These are phyloP conservation scores for Penicillium sp. DNA, from an alignment of 2,329 filamentous ascomycete genomes.

Conservation along the genomic window DNA sequence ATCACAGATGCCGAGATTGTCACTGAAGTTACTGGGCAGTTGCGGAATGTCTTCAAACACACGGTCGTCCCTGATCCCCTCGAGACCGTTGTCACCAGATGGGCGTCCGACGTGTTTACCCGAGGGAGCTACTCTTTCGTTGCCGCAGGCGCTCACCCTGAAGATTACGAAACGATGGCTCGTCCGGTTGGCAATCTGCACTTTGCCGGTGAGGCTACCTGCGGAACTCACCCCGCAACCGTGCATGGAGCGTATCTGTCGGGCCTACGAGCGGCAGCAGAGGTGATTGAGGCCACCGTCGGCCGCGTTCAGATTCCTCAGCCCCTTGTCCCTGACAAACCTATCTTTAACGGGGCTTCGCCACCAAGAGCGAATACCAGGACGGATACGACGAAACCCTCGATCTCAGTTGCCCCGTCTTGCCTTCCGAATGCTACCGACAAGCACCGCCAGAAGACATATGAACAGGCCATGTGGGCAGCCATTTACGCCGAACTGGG, in stretches of 20 bases:
- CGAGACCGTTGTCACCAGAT: constrained; percentile 85
- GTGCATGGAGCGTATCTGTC: constrained; percentile 96
- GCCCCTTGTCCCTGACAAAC: constrained; percentile 60
- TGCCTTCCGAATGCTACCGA: constrained; percentile 11
- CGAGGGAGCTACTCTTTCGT: constrained; percentile 93
- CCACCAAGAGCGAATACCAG: constrained; percentile 6
- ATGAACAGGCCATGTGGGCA: constrained; percentile 53
- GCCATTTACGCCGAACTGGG: constrained; percentile 61
- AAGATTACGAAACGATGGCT: constrained; percentile 92
- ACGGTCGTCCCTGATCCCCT: constrained; percentile 65
- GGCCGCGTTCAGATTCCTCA: constrained; percentile 72
- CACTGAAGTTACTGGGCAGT: constrained; percentile 69
- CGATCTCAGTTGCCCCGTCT: constrained; percentile 8
- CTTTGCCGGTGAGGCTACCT: constrained; percentile 96
- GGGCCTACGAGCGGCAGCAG: constrained; percentile 79
- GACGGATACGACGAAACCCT: constrained; percentile 21
- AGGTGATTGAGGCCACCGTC: constrained; percentile 72
- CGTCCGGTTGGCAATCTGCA: constrained; percentile 76
- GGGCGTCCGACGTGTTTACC: constrained; percentile 87
- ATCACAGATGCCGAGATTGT: constrained; percentile 70
- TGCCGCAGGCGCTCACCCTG: constrained; percentile 69
- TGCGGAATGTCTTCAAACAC: constrained; percentile 66
- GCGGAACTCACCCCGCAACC: constrained; percentile 89
- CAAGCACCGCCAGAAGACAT: constrained; percentile 41
- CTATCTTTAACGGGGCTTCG: constrained; percentile 44